Percentiles rank a stretch among this genome's conserved stretches.
Evolutionary conservation across 371 early-diverging fungal species (phyloP).

Genomic region (Mortierella sp.): DNA sequence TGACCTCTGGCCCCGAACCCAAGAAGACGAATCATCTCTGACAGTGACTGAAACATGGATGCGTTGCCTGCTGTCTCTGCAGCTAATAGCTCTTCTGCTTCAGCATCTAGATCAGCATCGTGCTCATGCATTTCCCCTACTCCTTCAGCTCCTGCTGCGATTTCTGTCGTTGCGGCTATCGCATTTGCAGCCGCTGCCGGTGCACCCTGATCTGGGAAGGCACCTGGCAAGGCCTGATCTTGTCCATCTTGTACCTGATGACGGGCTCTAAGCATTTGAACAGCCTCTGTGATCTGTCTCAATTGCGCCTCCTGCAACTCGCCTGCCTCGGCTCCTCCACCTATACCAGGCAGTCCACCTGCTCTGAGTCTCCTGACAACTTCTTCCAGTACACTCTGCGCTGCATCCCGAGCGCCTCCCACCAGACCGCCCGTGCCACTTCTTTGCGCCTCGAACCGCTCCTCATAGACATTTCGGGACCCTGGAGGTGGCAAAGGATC

Average conservation of each 20-base stretch:
- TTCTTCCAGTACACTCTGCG: constrained; percentile 41
- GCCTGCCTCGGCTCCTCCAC: constrained; percentile 39
- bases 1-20: constrained; percentile 21
- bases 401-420: constrained; percentile 45
- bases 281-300: constrained; percentile 47
- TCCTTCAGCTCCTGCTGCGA: not conserved
- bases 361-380: constrained; percentile 36
- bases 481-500: constrained; percentile 84
- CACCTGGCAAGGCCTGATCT: constrained; percentile 23
- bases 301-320: constrained; percentile 50
- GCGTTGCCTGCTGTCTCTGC: constrained; percentile 8
- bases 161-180: not conserved
- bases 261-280: constrained; percentile 44
- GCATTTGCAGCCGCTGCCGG: constrained; percentile 1
- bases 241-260: constrained; percentile 29
- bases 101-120: constrained; percentile 1
- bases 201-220: constrained; percentile 16
- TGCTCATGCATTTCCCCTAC: constrained; percentile 3
- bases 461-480: constrained; percentile 65
- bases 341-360: constrained; percentile 17
- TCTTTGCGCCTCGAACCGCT: constrained; percentile 47
- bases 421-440: constrained; percentile 23
- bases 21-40: constrained; percentile 38
- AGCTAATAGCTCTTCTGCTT: constrained; percentile 1
- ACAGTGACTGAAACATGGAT: constrained; percentile 30